Base-by-base conservation (phyloP, 306 rosid genomes). In the Rubus idaeus region DNA sequence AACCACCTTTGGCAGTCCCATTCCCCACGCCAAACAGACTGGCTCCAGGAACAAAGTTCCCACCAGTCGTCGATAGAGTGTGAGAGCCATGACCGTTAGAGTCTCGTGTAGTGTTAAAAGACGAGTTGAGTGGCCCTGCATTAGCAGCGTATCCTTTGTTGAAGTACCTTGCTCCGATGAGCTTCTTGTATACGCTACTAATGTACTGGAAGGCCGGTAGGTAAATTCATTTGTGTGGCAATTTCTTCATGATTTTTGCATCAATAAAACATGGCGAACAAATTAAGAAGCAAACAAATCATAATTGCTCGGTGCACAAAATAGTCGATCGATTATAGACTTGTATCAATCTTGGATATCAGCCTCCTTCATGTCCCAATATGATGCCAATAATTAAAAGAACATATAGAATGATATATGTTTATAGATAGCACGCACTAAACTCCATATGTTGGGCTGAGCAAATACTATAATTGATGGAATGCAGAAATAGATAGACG, bases 1-100 rank as follows among this genome's bases (percentile, higher is more conserved):
- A 90, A 50, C 97, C 97, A 37, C 97, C 96, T 56, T 86, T 75
- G 39, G 97, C 97, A 4, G 93, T 90, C 52, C 96, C 97, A 21
- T 83, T 81, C 8, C 91, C 94, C 1, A 67, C 17, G 0, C 96
- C 94, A 21, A 87, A 78, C 2, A 90, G 82, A 57, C 40, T 87
- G 14, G 89, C 91, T 2, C 79, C 87, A 0, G 53, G 41, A 16
- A 90, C 96, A 49, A 85, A 87, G 79, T 68, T 85, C 6, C 97
- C 96, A 4, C 89, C 97, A 0, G 88, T 67, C 3, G 92, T 93
- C 44, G 94, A 93, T 9, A 93, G 84, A 0, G 97, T 90, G 90
- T 93, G 97, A 47, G 96, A 82, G 7, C 94, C 97, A 77, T 93
- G 96, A 6, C 97, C 97, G 0, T 55, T 79, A 11, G 55, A 35